Conservation (phyloP, 352 stramenopile species). For the Globisporangium recalcitrans region DNA sequence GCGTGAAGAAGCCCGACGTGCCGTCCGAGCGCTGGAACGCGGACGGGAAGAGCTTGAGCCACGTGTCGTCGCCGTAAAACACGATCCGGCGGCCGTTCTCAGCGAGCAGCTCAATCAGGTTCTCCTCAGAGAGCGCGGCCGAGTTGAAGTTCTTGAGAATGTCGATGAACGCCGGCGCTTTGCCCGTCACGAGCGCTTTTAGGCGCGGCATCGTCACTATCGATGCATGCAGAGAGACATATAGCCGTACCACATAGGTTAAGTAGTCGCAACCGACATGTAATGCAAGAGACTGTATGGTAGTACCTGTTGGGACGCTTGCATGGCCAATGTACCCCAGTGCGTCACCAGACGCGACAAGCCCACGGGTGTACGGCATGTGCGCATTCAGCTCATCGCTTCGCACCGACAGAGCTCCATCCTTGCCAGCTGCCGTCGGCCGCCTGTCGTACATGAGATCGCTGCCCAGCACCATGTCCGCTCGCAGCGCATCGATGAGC, state of each 20-base stretch:
- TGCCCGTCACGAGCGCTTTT: conserved; percentile 83
- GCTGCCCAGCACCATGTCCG: conserved; percentile 83
- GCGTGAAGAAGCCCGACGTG: conserved; percentile 86
- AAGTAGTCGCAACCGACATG: too few species aligned
- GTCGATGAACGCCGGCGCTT: conserved; percentile 85
- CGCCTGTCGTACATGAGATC: conserved; percentile 31
- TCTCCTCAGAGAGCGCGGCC: conserved; percentile 65
- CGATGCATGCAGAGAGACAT: neutral
- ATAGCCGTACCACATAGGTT: too few species aligned
- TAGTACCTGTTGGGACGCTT: conserved; percentile 59
- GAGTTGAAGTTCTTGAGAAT: conserved; percentile 91
- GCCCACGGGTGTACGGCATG: conserved; percentile 60
- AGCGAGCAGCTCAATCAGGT: conserved; percentile 56
- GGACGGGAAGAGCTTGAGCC: conserved; percentile 82
- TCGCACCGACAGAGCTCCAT: neutral
- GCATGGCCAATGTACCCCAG: conserved; percentile 75
- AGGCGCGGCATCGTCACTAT: conserved; percentile 84
- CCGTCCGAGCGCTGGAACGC: conserved; percentile 67
- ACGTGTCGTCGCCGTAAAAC: conserved; percentile 89
- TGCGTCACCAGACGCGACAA: conserved; percentile 44
- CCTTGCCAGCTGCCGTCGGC: neutral
- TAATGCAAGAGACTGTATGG: neutral
- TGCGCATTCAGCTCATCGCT: conserved; percentile 46
- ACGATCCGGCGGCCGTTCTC: conserved; percentile 53
- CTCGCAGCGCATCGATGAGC: conserved; percentile 81